Base-by-base conservation (phyloP, 371 early-diverging fungal species). In the Syncephalastrum sp. region DNA sequence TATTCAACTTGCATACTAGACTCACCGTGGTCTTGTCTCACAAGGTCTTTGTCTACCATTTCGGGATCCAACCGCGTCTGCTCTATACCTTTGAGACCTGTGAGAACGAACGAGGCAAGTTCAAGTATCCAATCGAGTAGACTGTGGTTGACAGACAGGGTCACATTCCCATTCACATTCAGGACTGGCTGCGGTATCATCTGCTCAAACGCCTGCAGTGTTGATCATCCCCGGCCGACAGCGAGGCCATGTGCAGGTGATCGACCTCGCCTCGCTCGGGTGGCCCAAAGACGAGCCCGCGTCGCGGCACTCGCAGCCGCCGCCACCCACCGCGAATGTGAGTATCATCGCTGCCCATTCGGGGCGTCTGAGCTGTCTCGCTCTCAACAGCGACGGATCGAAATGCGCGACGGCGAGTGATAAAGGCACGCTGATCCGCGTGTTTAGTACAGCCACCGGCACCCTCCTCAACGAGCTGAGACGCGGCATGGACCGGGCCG, bases 341-440 rank as follows among this genome's bases (percentile, higher is more conserved):
- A 87, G 84, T 45, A 88, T 94, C 25, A 91, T 96, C 45, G 82
- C 90, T 0, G 97, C 96, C 0, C 97, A 97, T 64, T 84, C 87
- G 1, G 83, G 90, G 4, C 72, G 77, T 16, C 69, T 96, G 27
- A 84, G 88, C 55, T 87, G 86, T 45, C 57, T 97, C 15, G 86
- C 95, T 1, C 71, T 95, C 33, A 91, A 88, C 57, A 61, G 73
- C 13, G 90, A 91, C 42, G 93, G 93, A 23, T 75, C 85, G 23
- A 85, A 83, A 70, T 84, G 91, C 47, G 93, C 92, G 38, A 87
- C 88, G 24, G 89, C 93, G 23, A 90, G 91, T 45, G 91, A 90
- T 43, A 91, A 91, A 61, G 97, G 96, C 12, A 97, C 97, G 2
- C 70, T 97, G 38, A 90, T 97, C 27, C 82, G 97, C 21, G 91